A percentile compares a stretch with the other conserved stretches of the same genome.
These are phyloP conservation scores for Fusarium miscanthi DNA, from an alignment of 2,329 filamentous ascomycete genomes.

Conservation along the genomic window DNA sequence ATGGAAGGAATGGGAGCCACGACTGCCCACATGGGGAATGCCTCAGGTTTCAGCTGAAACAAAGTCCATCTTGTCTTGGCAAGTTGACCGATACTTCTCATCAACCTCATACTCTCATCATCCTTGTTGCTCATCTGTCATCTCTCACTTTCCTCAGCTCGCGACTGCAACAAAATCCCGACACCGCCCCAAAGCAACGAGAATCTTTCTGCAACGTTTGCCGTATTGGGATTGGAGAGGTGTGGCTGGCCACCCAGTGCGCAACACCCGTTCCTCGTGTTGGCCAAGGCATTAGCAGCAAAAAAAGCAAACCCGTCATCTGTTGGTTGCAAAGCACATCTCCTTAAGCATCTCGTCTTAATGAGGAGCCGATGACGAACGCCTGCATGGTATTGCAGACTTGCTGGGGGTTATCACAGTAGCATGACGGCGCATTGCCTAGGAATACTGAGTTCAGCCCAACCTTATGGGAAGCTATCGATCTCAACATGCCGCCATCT, in stretches of 20 bases:
- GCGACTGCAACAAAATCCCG: conserved; percentile 7
- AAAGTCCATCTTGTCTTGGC: conserved; percentile 9
- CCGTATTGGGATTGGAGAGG: conserved; percentile 31
- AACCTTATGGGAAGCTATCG: conserved; percentile 14
- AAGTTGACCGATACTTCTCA: conserved; percentile 15
- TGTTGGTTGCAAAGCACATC: conserved; percentile 24
- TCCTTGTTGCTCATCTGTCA: conserved; percentile 25
- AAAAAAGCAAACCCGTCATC: conserved; percentile 38
- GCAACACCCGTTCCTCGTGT: conserved; percentile 16
- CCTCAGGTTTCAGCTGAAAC: conserved; percentile 22
- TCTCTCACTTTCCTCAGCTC: conserved; percentile 28
- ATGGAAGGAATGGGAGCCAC: conserved; percentile 16
- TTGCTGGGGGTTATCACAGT: conserved; percentile 13
- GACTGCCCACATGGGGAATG: neutral
- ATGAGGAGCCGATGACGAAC: conserved; percentile 31
- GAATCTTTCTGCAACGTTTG: conserved; percentile 36
- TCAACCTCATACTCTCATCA: conserved; percentile 12
- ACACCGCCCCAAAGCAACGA: conserved; percentile 24
- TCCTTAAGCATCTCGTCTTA: conserved; percentile 7
- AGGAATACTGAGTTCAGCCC: conserved; percentile 2
- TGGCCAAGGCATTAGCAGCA: conserved; percentile 5
- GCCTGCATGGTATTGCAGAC: conserved; percentile 17
- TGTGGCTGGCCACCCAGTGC: conserved; percentile 31
- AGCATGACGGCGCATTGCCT: conserved; percentile 18
- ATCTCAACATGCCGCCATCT: conserved; percentile 24